These are phyloP conservation scores for Zanthoxylum bungeanum DNA, from an alignment of 345 rosid genomes.

Conservation along the genomic window DNA sequence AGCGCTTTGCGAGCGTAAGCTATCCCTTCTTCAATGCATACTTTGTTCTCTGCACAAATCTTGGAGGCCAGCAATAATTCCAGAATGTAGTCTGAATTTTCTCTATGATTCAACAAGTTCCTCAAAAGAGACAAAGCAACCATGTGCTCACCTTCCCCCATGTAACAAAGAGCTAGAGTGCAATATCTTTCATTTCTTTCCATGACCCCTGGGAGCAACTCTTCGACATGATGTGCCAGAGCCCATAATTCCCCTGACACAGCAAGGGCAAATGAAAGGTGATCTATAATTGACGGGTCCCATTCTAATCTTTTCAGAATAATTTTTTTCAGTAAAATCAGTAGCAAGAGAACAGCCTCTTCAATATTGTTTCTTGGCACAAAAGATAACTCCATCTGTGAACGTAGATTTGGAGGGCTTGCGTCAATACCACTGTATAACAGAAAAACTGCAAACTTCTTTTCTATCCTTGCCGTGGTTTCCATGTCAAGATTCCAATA, in stretches of 20 bases:
- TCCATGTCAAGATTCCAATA: slow-evolving; percentile 58
- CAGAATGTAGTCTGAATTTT: slow-evolving; percentile 36
- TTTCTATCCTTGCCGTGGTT: slow-evolving; percentile 55
- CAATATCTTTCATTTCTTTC: slow-evolving; percentile 39
- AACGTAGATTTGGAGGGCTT: slow-evolving; percentile 59
- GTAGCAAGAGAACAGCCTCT: slow-evolving; percentile 59
- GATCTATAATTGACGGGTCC: slow-evolving; percentile 71
- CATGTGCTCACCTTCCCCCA: slow-evolving; percentile 51
- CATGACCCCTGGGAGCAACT: slow-evolving; percentile 49
- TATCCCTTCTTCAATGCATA: slow-evolving; percentile 51
- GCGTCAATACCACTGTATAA: slow-evolving; percentile 66
- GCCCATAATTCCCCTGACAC: slow-evolving; percentile 50
- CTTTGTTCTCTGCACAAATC: slow-evolving; percentile 48
- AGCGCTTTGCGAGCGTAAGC: slow-evolving; percentile 39
- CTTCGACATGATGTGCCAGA: slow-evolving; percentile 54
- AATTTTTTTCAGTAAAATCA: slow-evolving; percentile 49
- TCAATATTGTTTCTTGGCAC: slow-evolving; percentile 70
- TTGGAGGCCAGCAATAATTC: slow-evolving; percentile 62
- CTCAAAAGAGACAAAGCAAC: slow-evolving; percentile 57
- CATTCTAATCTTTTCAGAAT: slow-evolving; percentile 45
- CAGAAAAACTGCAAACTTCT: slow-evolving; percentile 61
- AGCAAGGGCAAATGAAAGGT: slow-evolving; percentile 62
- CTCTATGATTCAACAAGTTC: slow-evolving; percentile 45
- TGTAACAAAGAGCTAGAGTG: slow-evolving; percentile 56
- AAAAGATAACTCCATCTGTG: slow-evolving; percentile 55